Conservation (phyloP, 2,329 filamentous ascomycete genomes). For the Trematosphaeria pertusa region DNA sequence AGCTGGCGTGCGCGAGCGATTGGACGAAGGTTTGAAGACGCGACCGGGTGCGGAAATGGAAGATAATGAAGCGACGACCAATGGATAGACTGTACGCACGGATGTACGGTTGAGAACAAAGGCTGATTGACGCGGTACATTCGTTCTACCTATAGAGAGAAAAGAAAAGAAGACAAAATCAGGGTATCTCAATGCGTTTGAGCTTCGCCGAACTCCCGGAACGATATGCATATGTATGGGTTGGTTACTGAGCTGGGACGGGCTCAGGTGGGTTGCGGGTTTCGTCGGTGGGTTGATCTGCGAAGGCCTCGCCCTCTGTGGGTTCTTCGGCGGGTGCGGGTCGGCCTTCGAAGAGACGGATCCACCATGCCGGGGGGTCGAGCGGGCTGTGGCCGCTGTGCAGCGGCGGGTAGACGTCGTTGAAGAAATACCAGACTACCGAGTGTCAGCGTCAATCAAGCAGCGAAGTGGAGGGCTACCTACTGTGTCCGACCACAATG, state of each 20-base stretch:
- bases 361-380: slow-evolving; percentile 91
- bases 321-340: slow-evolving; percentile 29
- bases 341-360: slow-evolving; percentile 73
- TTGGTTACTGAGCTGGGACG: slow-evolving; percentile 23
- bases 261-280: slow-evolving; percentile 17
- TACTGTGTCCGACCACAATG: slow-evolving; percentile 85
- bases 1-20: slow-evolving; percentile 2
- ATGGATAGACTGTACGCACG: too few relatives aligned
- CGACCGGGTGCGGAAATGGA: slow-evolving; percentile 15
- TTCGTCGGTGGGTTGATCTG: slow-evolving; percentile 16
- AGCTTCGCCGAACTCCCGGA: slow-evolving; percentile 30
- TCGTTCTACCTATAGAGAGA: too few relatives aligned
- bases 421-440: slow-evolving; percentile 93
- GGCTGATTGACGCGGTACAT: too few relatives aligned
- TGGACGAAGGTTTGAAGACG: slow-evolving; percentile 8
- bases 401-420: slow-evolving; percentile 91
- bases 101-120: too few relatives aligned
- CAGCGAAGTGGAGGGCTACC: slow-evolving; percentile 18
- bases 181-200: slow-evolving; percentile 38
- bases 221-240: slow-evolving; percentile 12
- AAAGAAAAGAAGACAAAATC: neutral
- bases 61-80: slow-evolving; percentile 15
- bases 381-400: slow-evolving; percentile 85
- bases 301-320: slow-evolving; percentile 12
- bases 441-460: slow-evolving; percentile 16